Conservation (phyloP, 805 yeast genomes). For the Saccharomycopsis selenospora region DNA sequence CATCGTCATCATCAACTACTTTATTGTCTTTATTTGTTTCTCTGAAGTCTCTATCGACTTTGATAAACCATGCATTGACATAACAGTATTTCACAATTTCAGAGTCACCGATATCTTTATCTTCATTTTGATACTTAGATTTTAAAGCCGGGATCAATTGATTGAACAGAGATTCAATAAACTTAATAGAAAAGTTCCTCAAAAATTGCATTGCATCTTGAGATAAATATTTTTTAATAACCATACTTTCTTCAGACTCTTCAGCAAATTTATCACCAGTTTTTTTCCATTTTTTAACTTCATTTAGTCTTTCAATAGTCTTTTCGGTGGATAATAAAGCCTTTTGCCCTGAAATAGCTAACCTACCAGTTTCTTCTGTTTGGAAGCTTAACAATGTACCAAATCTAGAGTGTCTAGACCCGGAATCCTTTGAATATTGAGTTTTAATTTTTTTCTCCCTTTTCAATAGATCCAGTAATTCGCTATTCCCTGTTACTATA, state of each 20-base stretch:
- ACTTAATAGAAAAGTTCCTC: conserved; percentile 44
- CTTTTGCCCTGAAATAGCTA: conserved; percentile 69
- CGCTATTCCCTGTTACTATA: conserved; percentile 30
- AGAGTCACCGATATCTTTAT: conserved; percentile 27
- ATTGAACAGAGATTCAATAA: conserved; percentile 71
- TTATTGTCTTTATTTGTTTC: background rate
- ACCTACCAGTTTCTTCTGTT: conserved; percentile 47
- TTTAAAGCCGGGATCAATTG: conserved; percentile 51
- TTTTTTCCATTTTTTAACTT: conserved; percentile 57
- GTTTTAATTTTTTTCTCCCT: conserved; percentile 52
- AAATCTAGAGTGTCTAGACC: conserved; percentile 82
- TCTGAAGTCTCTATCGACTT: conserved; percentile 46
- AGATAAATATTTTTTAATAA: conserved; percentile 30
- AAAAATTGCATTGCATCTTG: conserved; percentile 30
- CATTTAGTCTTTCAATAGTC: conserved; percentile 59
- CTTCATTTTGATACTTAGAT: conserved; percentile 19
- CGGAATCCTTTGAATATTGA: conserved; percentile 40
- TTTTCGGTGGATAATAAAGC: conserved; percentile 45
- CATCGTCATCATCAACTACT: conserved; percentile 15
- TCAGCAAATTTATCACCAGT: conserved; percentile 22
- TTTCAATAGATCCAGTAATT: conserved; percentile 44
- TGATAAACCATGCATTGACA: conserved; percentile 61
- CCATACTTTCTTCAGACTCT: conserved; percentile 20
- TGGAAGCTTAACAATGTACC: conserved; percentile 78
- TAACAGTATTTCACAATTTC: conserved; percentile 23